Conservation (phyloP, 169 alveolate genomes). For the Plasmodium blacklocki region DNA sequence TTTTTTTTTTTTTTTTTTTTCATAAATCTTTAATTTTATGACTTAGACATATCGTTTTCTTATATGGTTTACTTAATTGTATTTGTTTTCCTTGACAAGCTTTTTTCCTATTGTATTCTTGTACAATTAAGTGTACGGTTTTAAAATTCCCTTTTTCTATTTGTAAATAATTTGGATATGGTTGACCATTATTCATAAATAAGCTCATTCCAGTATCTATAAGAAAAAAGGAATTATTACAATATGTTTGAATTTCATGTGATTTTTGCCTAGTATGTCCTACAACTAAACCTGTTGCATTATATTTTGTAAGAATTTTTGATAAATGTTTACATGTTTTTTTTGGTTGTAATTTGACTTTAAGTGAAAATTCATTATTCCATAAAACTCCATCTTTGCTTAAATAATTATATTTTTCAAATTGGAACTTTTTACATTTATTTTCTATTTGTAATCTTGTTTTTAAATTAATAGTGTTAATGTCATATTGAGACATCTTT, state of each 20-base stretch:
- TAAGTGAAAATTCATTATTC: constrained; percentile 26
- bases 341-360: constrained; percentile 13
- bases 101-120: constrained; percentile 5
- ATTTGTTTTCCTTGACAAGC: constrained; percentile 7
- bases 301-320: constrained; percentile 20
- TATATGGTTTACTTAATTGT: constrained; percentile 11
- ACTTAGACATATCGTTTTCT: constrained; percentile 13
- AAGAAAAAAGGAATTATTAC: constrained; percentile 35
- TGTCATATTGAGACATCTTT: constrained; percentile 23
- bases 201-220: constrained; percentile 73
- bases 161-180: constrained; percentile 35
- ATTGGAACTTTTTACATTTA: constrained; percentile 3
- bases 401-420: constrained; percentile 34
- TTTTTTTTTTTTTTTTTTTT: too few relatives aligned
- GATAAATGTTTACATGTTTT: constrained; percentile 26
- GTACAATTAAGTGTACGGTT: constrained; percentile 24
- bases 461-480: constrained; percentile 33
- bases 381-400: constrained; percentile 44
- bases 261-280: constrained; percentile 50
- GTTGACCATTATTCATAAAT: constrained; percentile 52
- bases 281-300: constrained; percentile 38
- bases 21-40: too few relatives aligned
- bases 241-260: constrained; percentile 34
- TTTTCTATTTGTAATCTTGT: constrained; percentile 59
- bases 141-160: constrained; percentile 22